Evolutionary conservation across 2,329 filamentous ascomycete genomes (phyloP).

Genomic region (Nannizziopsis barbatae): DNA sequence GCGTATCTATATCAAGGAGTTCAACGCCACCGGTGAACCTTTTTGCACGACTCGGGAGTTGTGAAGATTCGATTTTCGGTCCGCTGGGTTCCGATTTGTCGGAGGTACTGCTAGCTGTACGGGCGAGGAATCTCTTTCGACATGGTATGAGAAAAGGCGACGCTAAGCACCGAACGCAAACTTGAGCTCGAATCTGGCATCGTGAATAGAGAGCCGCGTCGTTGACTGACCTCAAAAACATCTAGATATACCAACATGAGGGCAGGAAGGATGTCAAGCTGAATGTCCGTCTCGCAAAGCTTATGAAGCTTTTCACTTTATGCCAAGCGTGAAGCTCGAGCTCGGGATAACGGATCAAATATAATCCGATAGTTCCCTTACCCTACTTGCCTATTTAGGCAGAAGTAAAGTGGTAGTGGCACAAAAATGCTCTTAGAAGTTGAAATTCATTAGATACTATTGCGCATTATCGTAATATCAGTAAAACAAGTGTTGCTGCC

Average conservation of each 20-base stretch:
- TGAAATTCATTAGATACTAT: too few species aligned
- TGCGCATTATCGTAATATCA: too few species aligned
- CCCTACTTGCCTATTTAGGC: too few species aligned
- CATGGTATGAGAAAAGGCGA: neutral
- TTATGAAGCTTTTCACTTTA: too few species aligned
- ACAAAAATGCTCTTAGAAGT: too few species aligned
- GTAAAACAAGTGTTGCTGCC: too few species aligned
- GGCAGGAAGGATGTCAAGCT: too few species aligned
- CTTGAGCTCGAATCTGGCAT: conserved; percentile 14
- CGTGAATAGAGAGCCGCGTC: conserved; percentile 19
- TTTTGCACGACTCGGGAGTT: neutral
- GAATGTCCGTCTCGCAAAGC: too few species aligned
- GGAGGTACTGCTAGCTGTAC: neutral
- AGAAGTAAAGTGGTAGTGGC: too few species aligned
- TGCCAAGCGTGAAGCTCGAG: neutral
- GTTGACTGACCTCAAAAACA: conserved; percentile 21
- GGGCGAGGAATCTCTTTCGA: neutral
- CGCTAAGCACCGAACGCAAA: neutral
- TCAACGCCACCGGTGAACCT: neutral
- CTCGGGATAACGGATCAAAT: too few species aligned
- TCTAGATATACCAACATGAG: conserved; percentile 13
- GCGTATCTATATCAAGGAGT: neutral
- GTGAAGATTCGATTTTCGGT: neutral
- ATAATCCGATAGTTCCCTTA: too few species aligned
- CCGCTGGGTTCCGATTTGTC: neutral